Base-by-base conservation (phyloP, 306 rosid genomes). In the Cyclanthera cordifolia region DNA sequence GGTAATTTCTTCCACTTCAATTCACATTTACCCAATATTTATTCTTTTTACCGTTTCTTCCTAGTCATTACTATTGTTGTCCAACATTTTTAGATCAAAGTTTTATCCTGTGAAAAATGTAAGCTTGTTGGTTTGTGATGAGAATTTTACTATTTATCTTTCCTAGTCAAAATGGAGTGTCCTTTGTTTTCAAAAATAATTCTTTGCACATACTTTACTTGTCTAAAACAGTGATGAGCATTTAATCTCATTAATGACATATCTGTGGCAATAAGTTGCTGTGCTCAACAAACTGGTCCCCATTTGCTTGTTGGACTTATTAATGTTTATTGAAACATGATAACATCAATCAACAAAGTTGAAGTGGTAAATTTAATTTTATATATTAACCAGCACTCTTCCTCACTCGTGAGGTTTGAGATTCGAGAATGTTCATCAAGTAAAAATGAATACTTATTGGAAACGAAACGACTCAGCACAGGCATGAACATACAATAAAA, bases 1-100 rank as follows among this genome's bases (percentile, higher is more conserved):
- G 95, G 96, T 89, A 82, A 86, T 87, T 75, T 74, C 49, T 53
- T 70, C 20, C 34, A 17, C 50, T 60, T 59, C 15, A 20, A 20
- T 39, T 64, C 37, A 64, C 20, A 19, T 12, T 64, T 64, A 39
- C 20, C 53, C 34, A 41, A 5, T 41, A 23, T 65, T 15, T 43
- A 23, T 32, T 39, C 34, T 23, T 37, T 19, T 37, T 7, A 3
- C 13, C 53, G 0, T 1, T 2, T 37, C 53, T 43, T 23, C 50
- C 68, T 61, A 19, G 30, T 61, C 30, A 11, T 61, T 34, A 12
- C 50, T 37, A 24, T 43, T 65, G 6, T 13, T 8, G 3, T 41
- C 8, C 21, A 65, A 65, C 53, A 6, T 43, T 64, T 45, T 12
- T 19, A 41, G 32, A 20, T 39, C 17, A 20, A 37, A 41, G 34